Conservation (phyloP, 805 yeast species). For the Lachancea meyersii region DNA sequence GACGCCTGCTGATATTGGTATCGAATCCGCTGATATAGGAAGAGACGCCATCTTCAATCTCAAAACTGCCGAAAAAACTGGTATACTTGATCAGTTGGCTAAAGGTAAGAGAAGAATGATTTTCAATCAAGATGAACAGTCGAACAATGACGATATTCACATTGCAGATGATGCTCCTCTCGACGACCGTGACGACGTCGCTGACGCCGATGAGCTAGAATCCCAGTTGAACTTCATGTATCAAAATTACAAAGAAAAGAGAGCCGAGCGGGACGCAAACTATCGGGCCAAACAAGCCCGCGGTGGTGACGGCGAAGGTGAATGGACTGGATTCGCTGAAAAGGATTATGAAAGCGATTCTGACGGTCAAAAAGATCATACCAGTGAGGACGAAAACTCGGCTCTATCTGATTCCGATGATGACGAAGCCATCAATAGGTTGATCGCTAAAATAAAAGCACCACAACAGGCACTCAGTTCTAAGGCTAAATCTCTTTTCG, state of each 20-base stretch:
- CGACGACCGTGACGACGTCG: conserved; percentile 35
- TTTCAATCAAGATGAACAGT: conserved; percentile 49
- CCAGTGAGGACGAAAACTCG: conserved; percentile 38
- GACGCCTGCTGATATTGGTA: conserved; percentile 87
- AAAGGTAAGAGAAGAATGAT: conserved; percentile 67
- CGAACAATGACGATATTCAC: conserved; percentile 51
- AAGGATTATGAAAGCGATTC: conserved; percentile 34
- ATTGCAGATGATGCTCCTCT: conserved; percentile 40
- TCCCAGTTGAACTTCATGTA: conserved; percentile 81
- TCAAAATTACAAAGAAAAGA: conserved; percentile 55
- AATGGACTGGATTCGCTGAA: conserved; percentile 69
- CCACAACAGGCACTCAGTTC: conserved; percentile 36
- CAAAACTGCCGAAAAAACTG: conserved; percentile 81
- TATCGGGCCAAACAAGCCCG: conserved; percentile 63
- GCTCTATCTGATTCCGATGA: conserved; percentile 58
- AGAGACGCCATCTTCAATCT: conserved; percentile 76
- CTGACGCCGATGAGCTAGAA: conserved; percentile 63
- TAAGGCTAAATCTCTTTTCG: conserved; percentile 43
- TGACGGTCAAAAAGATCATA: conserved; percentile 32
- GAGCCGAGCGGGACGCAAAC: conserved; percentile 63
- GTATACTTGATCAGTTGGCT: conserved; percentile 64
- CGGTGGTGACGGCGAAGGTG: conserved; percentile 69
- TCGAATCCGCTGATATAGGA: conserved; percentile 81
- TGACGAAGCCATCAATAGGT: conserved; percentile 58
- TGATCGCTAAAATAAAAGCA: conserved; percentile 51